phyloP scores from a whole-genome alignment of 345 rosid genomes.

The Euphorbia tirucalli region DNA sequence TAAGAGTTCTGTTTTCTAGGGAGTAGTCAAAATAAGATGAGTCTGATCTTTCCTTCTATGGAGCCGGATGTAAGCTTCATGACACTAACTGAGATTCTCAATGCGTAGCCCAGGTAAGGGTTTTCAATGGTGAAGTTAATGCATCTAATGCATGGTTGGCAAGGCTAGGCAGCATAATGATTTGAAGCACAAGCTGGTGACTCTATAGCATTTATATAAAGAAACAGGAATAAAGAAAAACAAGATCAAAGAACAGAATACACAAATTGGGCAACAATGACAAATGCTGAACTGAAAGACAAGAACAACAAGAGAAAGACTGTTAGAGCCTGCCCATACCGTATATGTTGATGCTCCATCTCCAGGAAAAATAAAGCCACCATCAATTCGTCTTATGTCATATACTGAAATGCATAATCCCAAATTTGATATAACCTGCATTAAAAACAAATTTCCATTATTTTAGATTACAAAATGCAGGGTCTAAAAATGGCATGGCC shows the following conservation, averaged over 20 bases:
- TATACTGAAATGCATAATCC: constrained; percentile 78
- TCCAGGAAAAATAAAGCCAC: constrained; percentile 74
- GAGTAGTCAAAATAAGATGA: too few species aligned
- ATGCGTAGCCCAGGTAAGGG: neutral
- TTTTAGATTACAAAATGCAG: neutral
- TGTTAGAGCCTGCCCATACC: too few species aligned
- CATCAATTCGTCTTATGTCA: constrained; percentile 54
- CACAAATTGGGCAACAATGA: too few species aligned
- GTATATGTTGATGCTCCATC: constrained; percentile 85
- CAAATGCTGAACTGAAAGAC: neutral
- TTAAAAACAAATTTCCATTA: constrained; percentile 10
- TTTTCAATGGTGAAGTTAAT: neutral
- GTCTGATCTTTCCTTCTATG: too few species aligned
- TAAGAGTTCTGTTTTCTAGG: too few species aligned
- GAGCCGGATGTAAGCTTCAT: too few species aligned
- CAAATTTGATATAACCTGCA: constrained; percentile 66
- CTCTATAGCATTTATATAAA: too few species aligned
- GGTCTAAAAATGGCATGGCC: too few species aligned
- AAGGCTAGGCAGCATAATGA: too few species aligned
- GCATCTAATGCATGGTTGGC: neutral
- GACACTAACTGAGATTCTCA: neutral
- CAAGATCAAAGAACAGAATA: too few species aligned
- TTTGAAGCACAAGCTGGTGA: too few species aligned
- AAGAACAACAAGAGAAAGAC: neutral
- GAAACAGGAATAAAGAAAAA: too few species aligned